A percentile compares a stretch with the other conserved stretches of the same genome.
phyloP scores from a whole-genome alignment of 225 moss, liverwort and hornwort species.

The Pleurozium schreberi region DNA sequence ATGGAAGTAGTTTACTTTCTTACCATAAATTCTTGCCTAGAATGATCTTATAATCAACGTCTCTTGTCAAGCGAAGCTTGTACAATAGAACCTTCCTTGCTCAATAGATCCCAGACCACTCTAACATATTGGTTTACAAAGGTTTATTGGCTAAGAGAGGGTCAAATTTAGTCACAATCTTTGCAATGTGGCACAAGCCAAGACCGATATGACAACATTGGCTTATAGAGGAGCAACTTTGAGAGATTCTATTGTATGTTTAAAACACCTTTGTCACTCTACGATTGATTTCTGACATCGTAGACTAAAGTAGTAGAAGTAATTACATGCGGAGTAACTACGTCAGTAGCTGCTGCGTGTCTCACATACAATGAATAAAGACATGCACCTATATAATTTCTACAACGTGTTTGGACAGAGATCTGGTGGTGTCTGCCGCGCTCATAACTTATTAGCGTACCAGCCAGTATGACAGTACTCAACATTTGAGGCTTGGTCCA shows the following conservation, averaged over 20 bases:
- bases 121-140: too few relatives aligned
- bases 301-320: neutral
- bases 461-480: neutral
- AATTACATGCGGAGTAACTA: neutral
- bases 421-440: neutral
- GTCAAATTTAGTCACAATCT: too few relatives aligned
- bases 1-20: too few relatives aligned
- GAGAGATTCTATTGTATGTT: too few relatives aligned
- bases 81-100: too few relatives aligned
- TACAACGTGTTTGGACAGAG: neutral
- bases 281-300: neutral
- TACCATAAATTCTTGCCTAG: neutral
- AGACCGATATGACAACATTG: too few relatives aligned
- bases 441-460: too few relatives aligned
- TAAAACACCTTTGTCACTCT: neutral
- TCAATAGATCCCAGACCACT: too few relatives aligned
- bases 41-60: neutral
- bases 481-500: neutral
- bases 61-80: neutral
- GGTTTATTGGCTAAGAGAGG: too few relatives aligned
- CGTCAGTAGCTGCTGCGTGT: neutral
- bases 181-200: too few relatives aligned
- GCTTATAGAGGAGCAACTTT: too few relatives aligned
- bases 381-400: neutral
- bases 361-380: neutral